Base-by-base conservation (phyloP, 768 basidiomycete species). In the Suillus luteus region DNA sequence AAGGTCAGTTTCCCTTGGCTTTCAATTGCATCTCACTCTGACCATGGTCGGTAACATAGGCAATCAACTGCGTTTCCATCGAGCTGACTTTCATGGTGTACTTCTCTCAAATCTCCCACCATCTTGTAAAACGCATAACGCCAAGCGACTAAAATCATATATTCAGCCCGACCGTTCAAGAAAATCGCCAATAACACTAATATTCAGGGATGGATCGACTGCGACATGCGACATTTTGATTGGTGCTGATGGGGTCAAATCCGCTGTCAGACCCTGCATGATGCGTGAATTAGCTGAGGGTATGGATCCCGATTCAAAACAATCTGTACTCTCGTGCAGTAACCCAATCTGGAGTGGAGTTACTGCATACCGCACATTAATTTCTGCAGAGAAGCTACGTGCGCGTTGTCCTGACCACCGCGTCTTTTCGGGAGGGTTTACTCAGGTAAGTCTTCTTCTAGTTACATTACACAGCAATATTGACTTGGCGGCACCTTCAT, bases 201-300 rank as follows among this genome's bases (percentile, higher is more conserved):
- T 77, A 24, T 92, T 91, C 70, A 76, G 83, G 65, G 90, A 91
- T 68, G 88, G 86, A 48, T 78, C 86, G 15, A 80, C 76, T 12
- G 78, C 85, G 5, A 77, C 78, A 27, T 90, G 87, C 69, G 89
- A 91, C 70, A 70, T 90, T 12, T 82, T 92, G 31, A 73, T 90
- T 60, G 89, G 88, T 43, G 88, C 87, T n/a, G 89, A 90, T 66
- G 88, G 88, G 5, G 64, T 90, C 64, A 85, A 85, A 74, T 89
- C 87, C 37, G 78, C 77, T 62, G 83, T 77, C 22, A 77, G 82
- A 24, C 63, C 66, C 8, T 59, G 55, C 49, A 70, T 87, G 67
- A 77, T 80, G 63, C 64, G 66, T 1, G 74, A 76, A 61, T 59
- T 73, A 27, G 66, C 73, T 5, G 38, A 66, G 72, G 67, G 74